Evolutionary conservation across 345 rosid genomes (phyloP).

Genomic region (Rubroshorea leprosula): DNA sequence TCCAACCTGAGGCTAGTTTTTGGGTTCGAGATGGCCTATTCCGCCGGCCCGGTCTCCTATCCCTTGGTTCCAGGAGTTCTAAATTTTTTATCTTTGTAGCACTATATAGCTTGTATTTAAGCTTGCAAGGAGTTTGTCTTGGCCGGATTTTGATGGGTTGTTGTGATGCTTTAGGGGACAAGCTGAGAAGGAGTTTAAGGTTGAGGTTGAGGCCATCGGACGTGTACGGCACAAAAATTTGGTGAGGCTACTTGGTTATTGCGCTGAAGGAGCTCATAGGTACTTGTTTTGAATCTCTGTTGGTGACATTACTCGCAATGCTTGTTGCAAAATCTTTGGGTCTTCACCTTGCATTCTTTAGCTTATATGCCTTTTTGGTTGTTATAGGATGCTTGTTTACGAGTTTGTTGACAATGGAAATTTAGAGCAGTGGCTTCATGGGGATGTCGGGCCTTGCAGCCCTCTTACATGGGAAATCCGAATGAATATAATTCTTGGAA

Average conservation of each 20-base stretch:
- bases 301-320: too few species aligned
- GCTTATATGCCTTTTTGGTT: conserved; percentile 8
- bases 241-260: conserved; percentile 91
- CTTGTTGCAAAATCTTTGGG: neutral
- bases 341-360: neutral
- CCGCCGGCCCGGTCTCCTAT: too few species aligned
- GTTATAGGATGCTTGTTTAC: conserved; percentile 71
- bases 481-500: conserved; percentile 68
- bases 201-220: conserved; percentile 96
- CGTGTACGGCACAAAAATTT: conserved; percentile 92
- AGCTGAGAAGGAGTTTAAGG: conserved; percentile 96
- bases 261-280: conserved; percentile 98
- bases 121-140: too few species aligned
- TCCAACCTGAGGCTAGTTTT: too few species aligned
- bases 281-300: conserved; percentile 11
- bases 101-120: too few species aligned
- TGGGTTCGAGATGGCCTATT: too few species aligned
- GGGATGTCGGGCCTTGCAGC: conserved; percentile 68
- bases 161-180: conserved; percentile 57
- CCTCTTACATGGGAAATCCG: conserved; percentile 88
- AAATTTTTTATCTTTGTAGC: too few species aligned
- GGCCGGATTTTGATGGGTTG: neutral
- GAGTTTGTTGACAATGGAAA: conserved; percentile 88
- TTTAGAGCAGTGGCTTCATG: conserved; percentile 91
- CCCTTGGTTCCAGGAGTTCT: too few species aligned